Evolutionary conservation across 1,139 yeast genomes (phyloP).

Genomic region (Candida albicans): DNA sequence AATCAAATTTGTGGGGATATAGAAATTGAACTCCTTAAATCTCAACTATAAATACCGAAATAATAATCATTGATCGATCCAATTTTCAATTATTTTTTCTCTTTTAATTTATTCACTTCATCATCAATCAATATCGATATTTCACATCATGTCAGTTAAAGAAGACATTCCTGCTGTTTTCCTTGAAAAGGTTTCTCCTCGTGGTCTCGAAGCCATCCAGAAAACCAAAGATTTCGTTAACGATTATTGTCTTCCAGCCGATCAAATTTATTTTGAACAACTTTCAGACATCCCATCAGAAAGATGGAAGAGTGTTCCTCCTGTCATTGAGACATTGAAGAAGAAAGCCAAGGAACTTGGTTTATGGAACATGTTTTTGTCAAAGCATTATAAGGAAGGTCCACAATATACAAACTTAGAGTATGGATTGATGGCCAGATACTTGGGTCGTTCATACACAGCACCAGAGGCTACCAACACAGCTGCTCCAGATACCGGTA

Average conservation of each 20-base stretch:
- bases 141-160: conserved; percentile 26
- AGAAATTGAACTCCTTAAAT: not conserved
- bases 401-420: conserved; percentile 67
- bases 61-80: not conserved
- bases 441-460: conserved; percentile 55
- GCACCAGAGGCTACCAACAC: conserved; percentile 70
- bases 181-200: conserved; percentile 44
- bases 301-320: conserved; percentile 55
- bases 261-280: conserved; percentile 42
- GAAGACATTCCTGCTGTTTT: conserved; percentile 49
- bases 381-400: conserved; percentile 57
- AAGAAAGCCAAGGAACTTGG: conserved; percentile 56
- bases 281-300: conserved; percentile 37
- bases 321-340: conserved; percentile 54
- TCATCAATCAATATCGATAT: not conserved
- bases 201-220: conserved; percentile 53
- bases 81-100: not conserved
- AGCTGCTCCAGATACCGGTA: conserved; percentile 74
- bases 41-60: conserved; percentile 2
- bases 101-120: not conserved
- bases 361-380: conserved; percentile 65
- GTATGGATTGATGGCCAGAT: conserved; percentile 70
- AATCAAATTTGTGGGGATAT: too few relatives aligned
- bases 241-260: conserved; percentile 62
- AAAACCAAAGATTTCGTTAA: conserved; percentile 55